Conservation (phyloP, 495 filamentous ascomycete species). For the Daldinia grandis region DNA sequence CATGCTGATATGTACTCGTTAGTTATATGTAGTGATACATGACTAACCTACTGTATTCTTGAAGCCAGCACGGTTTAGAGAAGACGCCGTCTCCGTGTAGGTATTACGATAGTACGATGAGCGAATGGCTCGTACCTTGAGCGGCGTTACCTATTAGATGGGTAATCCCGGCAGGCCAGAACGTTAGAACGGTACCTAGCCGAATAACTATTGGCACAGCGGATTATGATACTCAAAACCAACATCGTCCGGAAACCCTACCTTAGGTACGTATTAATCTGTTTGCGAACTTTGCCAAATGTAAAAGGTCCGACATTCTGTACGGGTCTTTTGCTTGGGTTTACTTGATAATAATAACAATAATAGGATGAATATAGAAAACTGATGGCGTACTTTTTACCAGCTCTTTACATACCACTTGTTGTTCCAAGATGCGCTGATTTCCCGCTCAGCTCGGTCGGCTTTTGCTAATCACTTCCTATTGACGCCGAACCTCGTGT, state of each 20-base stretch:
- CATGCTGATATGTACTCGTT: not conserved
- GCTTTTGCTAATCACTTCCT: slow-evolving; percentile 32
- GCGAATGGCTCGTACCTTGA: slow-evolving; percentile 20
- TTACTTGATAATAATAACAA: too few relatives aligned
- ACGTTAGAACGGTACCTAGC: slow-evolving; percentile 3
- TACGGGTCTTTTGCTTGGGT: not conserved
- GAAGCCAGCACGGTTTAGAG: not conserved
- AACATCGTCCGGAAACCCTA: slow-evolving; percentile 4
- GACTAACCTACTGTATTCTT: not conserved
- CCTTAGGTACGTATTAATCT: not conserved
- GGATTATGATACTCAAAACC: slow-evolving; percentile 2
- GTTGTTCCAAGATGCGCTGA: slow-evolving; percentile 16
- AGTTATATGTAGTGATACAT: too few relatives aligned
- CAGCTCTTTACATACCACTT: not conserved
- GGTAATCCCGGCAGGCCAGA: slow-evolving; percentile 17
- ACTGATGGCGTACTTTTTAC: not conserved
- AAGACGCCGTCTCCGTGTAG: not conserved
- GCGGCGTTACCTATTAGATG: slow-evolving; percentile 24
- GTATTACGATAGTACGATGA: not conserved
- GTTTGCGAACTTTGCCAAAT: not conserved
- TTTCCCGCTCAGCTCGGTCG: slow-evolving; percentile 21
- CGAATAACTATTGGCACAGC: not conserved
- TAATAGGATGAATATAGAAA: not conserved
- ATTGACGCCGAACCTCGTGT: slow-evolving; percentile 38
- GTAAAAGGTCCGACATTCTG: not conserved